These are phyloP conservation scores for Actinidia arguta DNA, from an alignment of 179 eudicot genomes.

Conservation along the genomic window DNA sequence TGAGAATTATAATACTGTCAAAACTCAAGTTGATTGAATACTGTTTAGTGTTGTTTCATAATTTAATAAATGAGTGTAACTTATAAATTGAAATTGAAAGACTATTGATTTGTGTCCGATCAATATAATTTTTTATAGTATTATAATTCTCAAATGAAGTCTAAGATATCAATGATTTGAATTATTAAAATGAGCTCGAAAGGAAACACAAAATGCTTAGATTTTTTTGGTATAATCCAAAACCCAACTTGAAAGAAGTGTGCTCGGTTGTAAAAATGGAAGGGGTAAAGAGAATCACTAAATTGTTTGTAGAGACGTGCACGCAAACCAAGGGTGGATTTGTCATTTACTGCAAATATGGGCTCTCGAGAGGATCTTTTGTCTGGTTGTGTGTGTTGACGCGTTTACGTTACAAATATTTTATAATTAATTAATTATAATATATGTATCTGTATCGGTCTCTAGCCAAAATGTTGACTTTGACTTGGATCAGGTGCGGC, in stretches of 20 bases:
- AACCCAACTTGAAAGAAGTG: neutral
- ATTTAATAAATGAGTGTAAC: too few relatives aligned
- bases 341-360: conserved; percentile 19
- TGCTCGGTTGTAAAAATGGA: too few relatives aligned
- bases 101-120: too few relatives aligned
- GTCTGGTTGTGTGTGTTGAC: conserved; percentile 37
- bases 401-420: conserved; percentile 29
- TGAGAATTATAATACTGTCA: too few relatives aligned
- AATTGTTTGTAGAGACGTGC: conserved; percentile 27
- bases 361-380: conserved; percentile 17
- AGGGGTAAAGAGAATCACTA: neutral
- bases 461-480: conserved; percentile 27
- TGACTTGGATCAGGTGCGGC: conserved; percentile 34
- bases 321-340: conserved; percentile 42
- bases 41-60: too few relatives aligned
- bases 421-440: neutral
- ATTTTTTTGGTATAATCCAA: neutral
- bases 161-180: too few relatives aligned
- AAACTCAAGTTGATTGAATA: too few relatives aligned
- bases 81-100: too few relatives aligned
- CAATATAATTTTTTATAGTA: too few relatives aligned
- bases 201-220: too few relatives aligned
- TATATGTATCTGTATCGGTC: neutral
- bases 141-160: too few relatives aligned
- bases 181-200: too few relatives aligned